phyloP scores from a whole-genome alignment of 495 filamentous ascomycete genomes.

The Aspergillus ellipticus region DNA sequence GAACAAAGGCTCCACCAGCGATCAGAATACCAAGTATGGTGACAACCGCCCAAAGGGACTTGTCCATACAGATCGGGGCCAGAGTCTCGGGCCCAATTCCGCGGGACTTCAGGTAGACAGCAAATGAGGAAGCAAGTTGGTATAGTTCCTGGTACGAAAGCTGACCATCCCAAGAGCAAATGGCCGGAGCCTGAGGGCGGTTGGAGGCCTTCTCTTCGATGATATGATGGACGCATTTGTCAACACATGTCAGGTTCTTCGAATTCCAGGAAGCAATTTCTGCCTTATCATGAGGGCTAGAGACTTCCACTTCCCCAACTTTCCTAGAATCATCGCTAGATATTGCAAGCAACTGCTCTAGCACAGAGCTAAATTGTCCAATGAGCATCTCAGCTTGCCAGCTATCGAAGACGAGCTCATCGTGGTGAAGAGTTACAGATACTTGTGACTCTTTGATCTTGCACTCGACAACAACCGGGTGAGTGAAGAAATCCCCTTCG shows the following conservation, averaged over 20 bases:
- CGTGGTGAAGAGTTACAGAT: conserved; percentile 31
- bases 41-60: conserved; percentile 53
- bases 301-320: conserved; percentile 30
- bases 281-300: conserved; percentile 31
- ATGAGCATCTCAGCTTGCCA: conserved; percentile 34
- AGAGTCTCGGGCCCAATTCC: conserved; percentile 47
- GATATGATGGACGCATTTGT: conserved; percentile 48
- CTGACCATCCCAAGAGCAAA: conserved; percentile 45
- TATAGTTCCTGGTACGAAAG: conserved; percentile 38
- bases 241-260: conserved; percentile 23
- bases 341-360: conserved; percentile 29
- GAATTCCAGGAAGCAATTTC: conserved; percentile 34
- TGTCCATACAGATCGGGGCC: conserved; percentile 57
- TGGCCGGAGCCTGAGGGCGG: conserved; percentile 34
- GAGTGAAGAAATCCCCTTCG: conserved; percentile 46
- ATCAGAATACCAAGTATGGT: conserved; percentile 50
- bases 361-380: conserved; percentile 32
- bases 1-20: conserved; percentile 56
- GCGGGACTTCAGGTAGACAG: conserved; percentile 35
- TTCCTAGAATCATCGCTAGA: conserved; percentile 24
- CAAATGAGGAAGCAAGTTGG: conserved; percentile 32
- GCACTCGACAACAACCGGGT: conserved; percentile 48
- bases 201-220: conserved; percentile 22
- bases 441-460: conserved; percentile 28
- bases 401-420: conserved; percentile 34